Evolutionary conservation across 2,329 filamentous ascomycete genomes (phyloP).

Genomic region (Pezicula radicicola): DNA sequence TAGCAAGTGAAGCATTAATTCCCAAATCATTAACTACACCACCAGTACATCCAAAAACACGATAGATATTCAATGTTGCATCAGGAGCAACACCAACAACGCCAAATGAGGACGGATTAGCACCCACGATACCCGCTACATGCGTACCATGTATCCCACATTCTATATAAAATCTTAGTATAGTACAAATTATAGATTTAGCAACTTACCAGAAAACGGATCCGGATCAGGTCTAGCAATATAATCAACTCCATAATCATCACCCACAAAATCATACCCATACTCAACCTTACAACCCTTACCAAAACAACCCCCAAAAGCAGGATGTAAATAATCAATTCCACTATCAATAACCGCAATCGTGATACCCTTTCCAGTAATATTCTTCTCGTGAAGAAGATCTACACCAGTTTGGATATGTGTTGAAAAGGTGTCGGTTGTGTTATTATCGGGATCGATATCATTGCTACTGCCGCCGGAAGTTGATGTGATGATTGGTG

Average conservation of each 20-base stretch:
- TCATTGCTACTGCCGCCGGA: too few relatives aligned
- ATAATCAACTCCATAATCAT: constrained; percentile 14
- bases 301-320: constrained; percentile 60
- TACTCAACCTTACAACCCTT: constrained; percentile 51
- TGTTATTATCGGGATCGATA: too few relatives aligned
- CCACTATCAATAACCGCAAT: constrained; percentile 1
- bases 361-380: neutral
- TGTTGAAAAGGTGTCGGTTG: too few relatives aligned
- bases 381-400: neutral
- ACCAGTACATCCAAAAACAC: constrained; percentile 54
- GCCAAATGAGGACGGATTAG: constrained; percentile 47
- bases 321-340: neutral
- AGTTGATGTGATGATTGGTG: too few relatives aligned
- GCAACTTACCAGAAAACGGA: neutral
- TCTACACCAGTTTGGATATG: neutral
- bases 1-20: constrained; percentile 55
- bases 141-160: neutral
- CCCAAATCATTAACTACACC: constrained; percentile 50
- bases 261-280: constrained; percentile 55
- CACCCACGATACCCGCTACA: constrained; percentile 56
- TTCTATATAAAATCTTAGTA: neutral
- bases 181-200: constrained; percentile 39
- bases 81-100: constrained; percentile 56
- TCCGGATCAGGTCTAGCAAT: neutral
- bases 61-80: constrained; percentile 53